Conservation (phyloP, 306 rosid species). For the Corylus avellana region DNA sequence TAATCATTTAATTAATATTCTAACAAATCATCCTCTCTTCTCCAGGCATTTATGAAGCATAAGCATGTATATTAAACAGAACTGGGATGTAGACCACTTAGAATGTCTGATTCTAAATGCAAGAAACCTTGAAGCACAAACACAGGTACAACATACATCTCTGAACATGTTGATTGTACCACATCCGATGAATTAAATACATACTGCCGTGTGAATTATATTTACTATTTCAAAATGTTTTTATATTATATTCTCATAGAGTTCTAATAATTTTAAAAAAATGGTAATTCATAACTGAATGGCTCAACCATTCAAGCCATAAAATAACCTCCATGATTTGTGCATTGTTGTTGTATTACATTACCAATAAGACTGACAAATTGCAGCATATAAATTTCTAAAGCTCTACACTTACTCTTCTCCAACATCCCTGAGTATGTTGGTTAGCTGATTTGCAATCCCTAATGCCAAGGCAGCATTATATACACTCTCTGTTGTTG, state of each 20-base stretch:
- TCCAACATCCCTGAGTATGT: slow-evolving; percentile 67
- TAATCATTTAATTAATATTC: no score
- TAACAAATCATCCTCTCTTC: neutral
- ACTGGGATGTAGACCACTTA: neutral
- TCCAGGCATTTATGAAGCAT: neutral
- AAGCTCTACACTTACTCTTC: slow-evolving; percentile 48
- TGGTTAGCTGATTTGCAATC: slow-evolving; percentile 62
- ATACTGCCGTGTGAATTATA: neutral
- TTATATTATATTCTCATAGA: neutral
- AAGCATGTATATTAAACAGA: neutral
- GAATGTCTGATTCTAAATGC: neutral
- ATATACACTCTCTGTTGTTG: slow-evolving; percentile 54
- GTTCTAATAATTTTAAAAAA: neutral
- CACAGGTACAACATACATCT: neutral
- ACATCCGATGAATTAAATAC: neutral
- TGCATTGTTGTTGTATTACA: slow-evolving; percentile 1
- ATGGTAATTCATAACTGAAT: neutral
- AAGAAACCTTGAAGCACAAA: neutral
- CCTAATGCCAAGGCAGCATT: slow-evolving; percentile 63
- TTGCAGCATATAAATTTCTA: slow-evolving; percentile 4
- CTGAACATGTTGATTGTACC: neutral
- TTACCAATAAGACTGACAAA: slow-evolving; percentile 19
- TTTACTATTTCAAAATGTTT: neutral
- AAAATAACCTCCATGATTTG: neutral
- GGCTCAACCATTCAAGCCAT: neutral